Percentiles rank a stretch among this genome's conserved stretches.
Conservation (phyloP, 768 basidiomycete genomes). For the Dioszegia hungarica region DNA sequence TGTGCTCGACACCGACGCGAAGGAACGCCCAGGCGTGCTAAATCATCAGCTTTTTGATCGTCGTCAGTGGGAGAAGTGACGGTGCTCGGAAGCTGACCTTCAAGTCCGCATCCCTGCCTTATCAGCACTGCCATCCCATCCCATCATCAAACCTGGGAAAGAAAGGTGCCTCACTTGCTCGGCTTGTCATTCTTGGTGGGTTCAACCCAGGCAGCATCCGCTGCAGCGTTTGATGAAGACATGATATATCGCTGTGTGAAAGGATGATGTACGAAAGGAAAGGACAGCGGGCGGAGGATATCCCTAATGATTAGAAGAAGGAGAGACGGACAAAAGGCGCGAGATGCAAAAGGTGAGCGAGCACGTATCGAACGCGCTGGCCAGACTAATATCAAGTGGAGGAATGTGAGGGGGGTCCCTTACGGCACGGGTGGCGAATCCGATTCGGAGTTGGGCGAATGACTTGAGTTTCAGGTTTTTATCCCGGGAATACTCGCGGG, state of each 20-base stretch:
- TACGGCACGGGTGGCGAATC: too few species aligned
- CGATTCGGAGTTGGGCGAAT: too few species aligned
- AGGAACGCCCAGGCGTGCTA: slow-evolving; percentile 49
- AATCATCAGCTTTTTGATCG: slow-evolving; percentile 3
- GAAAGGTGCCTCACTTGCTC: slow-evolving; percentile 27
- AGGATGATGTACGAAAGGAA: background rate
- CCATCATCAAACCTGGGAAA: background rate
- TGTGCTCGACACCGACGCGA: slow-evolving; percentile 54
- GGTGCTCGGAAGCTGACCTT: slow-evolving; percentile 6
- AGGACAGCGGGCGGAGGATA: background rate
- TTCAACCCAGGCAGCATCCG: slow-evolving; percentile 24
- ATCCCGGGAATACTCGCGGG: too few species aligned
- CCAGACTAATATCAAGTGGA: too few species aligned
- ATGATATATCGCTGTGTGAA: background rate
- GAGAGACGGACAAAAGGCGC: too few species aligned
- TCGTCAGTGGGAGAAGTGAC: background rate
- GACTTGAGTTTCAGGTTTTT: too few species aligned
- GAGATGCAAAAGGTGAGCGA: too few species aligned
- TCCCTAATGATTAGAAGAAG: too few species aligned
- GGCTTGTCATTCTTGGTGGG: slow-evolving; percentile 43
- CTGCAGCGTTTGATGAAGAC: background rate
- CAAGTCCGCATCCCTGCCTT: slow-evolving; percentile 37
- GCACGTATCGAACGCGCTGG: background rate
- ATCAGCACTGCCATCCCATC: background rate
- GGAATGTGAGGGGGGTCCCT: too few species aligned